phyloP scores from a whole-genome alignment of 208 protist species.

The Crithidia brevicula region DNA sequence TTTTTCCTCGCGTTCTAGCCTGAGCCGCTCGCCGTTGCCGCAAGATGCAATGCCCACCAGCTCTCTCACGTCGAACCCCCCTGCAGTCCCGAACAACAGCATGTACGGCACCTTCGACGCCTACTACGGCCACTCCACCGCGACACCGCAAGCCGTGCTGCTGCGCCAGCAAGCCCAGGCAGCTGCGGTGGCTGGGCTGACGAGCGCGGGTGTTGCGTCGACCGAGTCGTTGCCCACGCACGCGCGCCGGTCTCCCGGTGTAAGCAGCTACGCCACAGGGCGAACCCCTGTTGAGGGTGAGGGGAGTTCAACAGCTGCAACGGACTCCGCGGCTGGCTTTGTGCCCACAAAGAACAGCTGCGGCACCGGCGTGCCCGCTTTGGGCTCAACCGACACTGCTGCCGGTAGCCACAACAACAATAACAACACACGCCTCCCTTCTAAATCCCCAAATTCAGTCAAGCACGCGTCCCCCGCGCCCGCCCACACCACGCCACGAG shows the following conservation, averaged over 20 bases:
- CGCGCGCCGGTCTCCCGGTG: background rate
- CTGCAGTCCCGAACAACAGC: slow-evolving; percentile 40
- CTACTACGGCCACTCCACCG: slow-evolving; percentile 45
- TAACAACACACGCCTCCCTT: too few relatives aligned
- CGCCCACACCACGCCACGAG: too few relatives aligned
- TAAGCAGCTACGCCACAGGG: background rate
- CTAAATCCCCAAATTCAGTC: too few relatives aligned
- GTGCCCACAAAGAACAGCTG: too few relatives aligned
- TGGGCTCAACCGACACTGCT: too few relatives aligned
- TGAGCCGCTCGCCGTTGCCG: background rate
- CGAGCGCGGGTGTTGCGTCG: slow-evolving; percentile 1
- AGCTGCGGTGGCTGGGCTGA: slow-evolving; percentile 8
- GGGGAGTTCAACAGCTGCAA: too few relatives aligned
- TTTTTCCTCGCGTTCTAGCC: background rate
- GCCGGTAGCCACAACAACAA: too few relatives aligned
- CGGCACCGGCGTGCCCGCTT: too few relatives aligned
- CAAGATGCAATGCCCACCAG: background rate
- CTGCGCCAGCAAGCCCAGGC: slow-evolving; percentile 42
- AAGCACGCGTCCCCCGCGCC: too few relatives aligned
- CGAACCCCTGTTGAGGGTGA: too few relatives aligned
- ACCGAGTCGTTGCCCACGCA: slow-evolving; percentile 14
- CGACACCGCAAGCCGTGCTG: slow-evolving; percentile 40
- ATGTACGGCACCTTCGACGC: slow-evolving; percentile 62
- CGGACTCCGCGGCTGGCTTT: too few relatives aligned
- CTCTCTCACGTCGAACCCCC: slow-evolving; percentile 4